Percentiles rank a stretch among this genome's conserved stretches.
Evolutionary conservation across 2,329 filamentous ascomycete species (phyloP).

Genomic region (Aureobasidium leucospermi): DNA sequence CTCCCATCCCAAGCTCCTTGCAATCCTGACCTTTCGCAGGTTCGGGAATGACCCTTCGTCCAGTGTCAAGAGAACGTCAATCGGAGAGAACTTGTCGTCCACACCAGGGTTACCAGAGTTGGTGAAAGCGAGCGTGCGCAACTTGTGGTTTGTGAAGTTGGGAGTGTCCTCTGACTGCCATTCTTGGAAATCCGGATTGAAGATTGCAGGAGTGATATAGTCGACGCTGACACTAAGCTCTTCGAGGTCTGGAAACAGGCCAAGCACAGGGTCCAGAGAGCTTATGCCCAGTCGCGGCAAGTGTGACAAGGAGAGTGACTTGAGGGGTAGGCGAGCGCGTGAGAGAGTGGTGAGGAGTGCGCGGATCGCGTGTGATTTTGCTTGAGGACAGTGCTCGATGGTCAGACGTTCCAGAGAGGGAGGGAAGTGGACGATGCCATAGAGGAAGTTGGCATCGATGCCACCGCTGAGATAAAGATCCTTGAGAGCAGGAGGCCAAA

Average conservation of each 20-base stretch:
- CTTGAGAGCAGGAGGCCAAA: conserved; percentile 39
- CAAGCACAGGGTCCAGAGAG: conserved; percentile 34
- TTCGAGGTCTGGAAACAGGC: conserved; percentile 33
- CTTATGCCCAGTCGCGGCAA: conserved; percentile 33
- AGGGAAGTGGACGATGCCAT: conserved; percentile 28
- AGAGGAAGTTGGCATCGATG: conserved; percentile 36
- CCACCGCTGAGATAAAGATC: conserved; percentile 38
- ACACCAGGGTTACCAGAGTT: conserved; percentile 31
- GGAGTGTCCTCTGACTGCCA: neutral
- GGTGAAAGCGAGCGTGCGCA: conserved; percentile 34
- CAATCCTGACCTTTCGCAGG: conserved; percentile 32
- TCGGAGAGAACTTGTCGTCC: conserved; percentile 32
- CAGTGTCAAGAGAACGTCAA: conserved; percentile 35
- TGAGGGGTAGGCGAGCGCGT: conserved; percentile 22
- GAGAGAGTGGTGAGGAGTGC: conserved; percentile 31
- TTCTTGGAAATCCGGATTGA: conserved; percentile 24
- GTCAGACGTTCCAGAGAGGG: conserved; percentile 29
- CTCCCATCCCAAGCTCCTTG: conserved; percentile 34
- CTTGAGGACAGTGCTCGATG: conserved; percentile 37
- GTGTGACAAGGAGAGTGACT: conserved; percentile 32
- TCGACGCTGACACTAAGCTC: conserved; percentile 38
- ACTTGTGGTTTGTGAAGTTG: conserved; percentile 22
- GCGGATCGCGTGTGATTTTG: conserved; percentile 30
- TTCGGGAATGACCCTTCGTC: conserved; percentile 34
- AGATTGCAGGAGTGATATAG: conserved; percentile 37